Evolutionary conservation across 352 stramenopile species (phyloP).

Genomic region (Globisporangium carolinianum): DNA sequence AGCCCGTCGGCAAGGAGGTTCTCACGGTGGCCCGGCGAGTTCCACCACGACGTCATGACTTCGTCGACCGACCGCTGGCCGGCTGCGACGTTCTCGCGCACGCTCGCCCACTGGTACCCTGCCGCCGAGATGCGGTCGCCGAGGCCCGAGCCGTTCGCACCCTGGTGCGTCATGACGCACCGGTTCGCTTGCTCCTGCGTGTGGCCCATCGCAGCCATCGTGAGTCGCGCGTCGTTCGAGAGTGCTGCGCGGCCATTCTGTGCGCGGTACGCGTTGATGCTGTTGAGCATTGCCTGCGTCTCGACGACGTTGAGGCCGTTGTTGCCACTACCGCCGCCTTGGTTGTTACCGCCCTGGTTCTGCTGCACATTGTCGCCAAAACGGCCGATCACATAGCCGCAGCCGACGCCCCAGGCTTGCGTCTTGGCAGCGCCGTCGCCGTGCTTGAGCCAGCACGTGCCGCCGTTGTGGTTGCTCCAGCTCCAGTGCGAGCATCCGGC

Average conservation of each 20-base stretch:
- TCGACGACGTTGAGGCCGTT: slow-evolving; percentile 31
- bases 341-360: no score
- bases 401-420: slow-evolving; percentile 16
- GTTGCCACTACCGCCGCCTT: slow-evolving; percentile 6
- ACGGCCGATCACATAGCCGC: slow-evolving; percentile 34
- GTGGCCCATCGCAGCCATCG: slow-evolving; percentile 28
- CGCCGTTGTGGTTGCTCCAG: slow-evolving; percentile 48
- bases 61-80: slow-evolving; percentile 26
- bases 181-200: slow-evolving; percentile 33
- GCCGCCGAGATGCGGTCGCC: slow-evolving; percentile 28
- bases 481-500: slow-evolving; percentile 19
- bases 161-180: slow-evolving; percentile 42
- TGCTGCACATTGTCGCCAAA: slow-evolving; percentile 17
- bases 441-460: slow-evolving; percentile 64
- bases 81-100: slow-evolving; percentile 48
- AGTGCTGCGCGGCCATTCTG: slow-evolving; percentile 27
- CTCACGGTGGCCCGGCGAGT: slow-evolving; percentile 34
- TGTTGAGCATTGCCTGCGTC: slow-evolving; percentile 32
- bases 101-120: slow-evolving; percentile 31
- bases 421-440: background rate
- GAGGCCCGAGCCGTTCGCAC: slow-evolving; percentile 26
- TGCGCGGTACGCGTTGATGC: slow-evolving; percentile 43
- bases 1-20: slow-evolving; percentile 28
- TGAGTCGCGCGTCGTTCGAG: slow-evolving; percentile 30
- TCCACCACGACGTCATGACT: slow-evolving; percentile 51